phyloP scores from a whole-genome alignment of 1,284 basidiomycete species.

The Pseudozyma tsukubaensis region DNA sequence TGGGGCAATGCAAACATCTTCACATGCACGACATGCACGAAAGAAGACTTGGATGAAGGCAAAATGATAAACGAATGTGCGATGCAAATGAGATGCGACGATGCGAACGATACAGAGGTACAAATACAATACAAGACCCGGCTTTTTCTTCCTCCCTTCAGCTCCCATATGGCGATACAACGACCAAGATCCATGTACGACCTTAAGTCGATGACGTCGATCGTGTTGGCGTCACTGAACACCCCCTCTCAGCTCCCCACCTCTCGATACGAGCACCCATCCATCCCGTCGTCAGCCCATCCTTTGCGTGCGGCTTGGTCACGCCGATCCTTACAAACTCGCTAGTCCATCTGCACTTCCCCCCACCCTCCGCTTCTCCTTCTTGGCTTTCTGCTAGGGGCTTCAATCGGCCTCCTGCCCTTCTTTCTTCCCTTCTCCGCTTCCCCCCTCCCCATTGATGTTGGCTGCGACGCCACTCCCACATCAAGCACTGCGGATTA shows the following conservation, averaged over 20 bases:
- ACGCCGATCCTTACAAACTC: conserved; percentile 36
- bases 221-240: neutral
- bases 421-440: neutral
- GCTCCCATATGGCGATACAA: no score
- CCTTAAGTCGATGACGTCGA: no score
- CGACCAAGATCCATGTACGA: no score
- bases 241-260: conserved; percentile 15
- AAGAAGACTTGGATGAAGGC: neutral
- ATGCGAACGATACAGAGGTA: conserved; percentile 7
- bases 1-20: no score
- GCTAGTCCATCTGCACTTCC: conserved; percentile 28
- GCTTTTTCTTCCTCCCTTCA: neutral
- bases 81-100: neutral
- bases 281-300: conserved; percentile 29
- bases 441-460: neutral
- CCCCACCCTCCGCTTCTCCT: conserved; percentile 1
- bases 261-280: conserved; percentile 23
- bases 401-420: conserved; percentile 1
- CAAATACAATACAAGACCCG: neutral
- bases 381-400: neutral
- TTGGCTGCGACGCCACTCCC: conserved; percentile 20
- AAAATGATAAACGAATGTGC: no score
- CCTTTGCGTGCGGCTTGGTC: conserved; percentile 12
- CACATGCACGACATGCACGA: neutral
- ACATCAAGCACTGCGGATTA: conserved; percentile 22